Conservation (phyloP, 176 grass and related monocot species). For the Hyparrhenia diplandra region DNA sequence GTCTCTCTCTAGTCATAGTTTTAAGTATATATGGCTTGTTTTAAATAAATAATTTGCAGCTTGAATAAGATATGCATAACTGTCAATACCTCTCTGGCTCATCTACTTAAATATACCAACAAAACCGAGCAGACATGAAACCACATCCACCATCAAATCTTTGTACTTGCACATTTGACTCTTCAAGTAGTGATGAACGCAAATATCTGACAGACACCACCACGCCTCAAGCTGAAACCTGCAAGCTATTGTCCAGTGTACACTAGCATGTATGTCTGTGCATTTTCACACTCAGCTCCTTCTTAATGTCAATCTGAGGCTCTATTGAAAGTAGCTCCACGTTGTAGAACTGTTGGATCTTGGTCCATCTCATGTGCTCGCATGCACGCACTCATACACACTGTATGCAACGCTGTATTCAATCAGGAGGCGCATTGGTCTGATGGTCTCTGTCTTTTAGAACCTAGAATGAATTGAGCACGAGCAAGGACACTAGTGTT, state of each 20-base stretch:
- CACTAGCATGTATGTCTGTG: slow-evolving; percentile 17
- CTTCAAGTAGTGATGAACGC: slow-evolving; percentile 32
- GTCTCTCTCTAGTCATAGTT: not conserved
- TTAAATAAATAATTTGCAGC: not conserved
- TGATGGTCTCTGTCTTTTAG: slow-evolving; percentile 23
- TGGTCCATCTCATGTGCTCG: slow-evolving; percentile 31
- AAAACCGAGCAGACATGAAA: not conserved
- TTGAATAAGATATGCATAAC: not conserved
- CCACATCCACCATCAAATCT: not conserved
- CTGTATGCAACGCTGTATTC: not conserved
- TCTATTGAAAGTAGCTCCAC: slow-evolving; percentile 25
- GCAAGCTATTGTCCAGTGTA: slow-evolving; percentile 35
- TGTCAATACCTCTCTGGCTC: not conserved
- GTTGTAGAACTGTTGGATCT: slow-evolving; percentile 1
- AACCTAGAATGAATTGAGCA: slow-evolving; percentile 35
- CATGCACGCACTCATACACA: slow-evolving; percentile 1
- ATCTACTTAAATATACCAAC: not conserved
- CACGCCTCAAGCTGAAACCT: slow-evolving; percentile 1
- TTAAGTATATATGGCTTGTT: not conserved
- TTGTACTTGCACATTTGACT: slow-evolving; percentile 24
- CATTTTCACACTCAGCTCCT: slow-evolving; percentile 27
- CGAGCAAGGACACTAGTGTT: slow-evolving; percentile 30
- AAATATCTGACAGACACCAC: slow-evolving; percentile 26
- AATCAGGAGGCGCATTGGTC: slow-evolving; percentile 27
- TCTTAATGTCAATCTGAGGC: not conserved